These are phyloP conservation scores for Withania somnifera DNA, from an alignment of 305 asterid species.

Conservation along the genomic window DNA sequence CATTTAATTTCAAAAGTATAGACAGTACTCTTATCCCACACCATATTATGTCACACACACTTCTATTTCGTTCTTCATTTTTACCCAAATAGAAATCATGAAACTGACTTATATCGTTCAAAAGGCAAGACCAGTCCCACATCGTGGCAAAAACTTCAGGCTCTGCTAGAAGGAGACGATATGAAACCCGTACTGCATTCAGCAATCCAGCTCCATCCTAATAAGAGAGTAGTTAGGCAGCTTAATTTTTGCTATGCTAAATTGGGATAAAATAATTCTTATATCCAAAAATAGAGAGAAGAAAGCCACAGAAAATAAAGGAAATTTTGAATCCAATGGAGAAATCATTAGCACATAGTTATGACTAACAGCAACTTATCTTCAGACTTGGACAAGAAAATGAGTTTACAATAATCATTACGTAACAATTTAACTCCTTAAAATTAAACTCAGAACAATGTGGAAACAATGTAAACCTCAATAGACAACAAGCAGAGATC, in stretches of 20 bases:
- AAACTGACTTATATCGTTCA: slow-evolving; percentile 38
- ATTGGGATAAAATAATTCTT: not conserved
- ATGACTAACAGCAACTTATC: not conserved
- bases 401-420: not conserved
- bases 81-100: slow-evolving; percentile 14
- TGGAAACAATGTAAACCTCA: not conserved
- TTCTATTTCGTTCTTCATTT: slow-evolving; percentile 23
- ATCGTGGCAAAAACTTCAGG: slow-evolving; percentile 48
- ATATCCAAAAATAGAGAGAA: not conserved
- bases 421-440: not conserved
- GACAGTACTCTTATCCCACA: slow-evolving; percentile 45
- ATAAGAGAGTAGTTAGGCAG: slow-evolving; percentile 5
- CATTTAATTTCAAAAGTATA: slow-evolving; percentile 40
- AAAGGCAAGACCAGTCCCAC: slow-evolving; percentile 89
- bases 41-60: slow-evolving; percentile 55
- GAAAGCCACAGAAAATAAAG: not conserved
- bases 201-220: slow-evolving; percentile 49
- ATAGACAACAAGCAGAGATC: not conserved
- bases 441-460: not conserved
- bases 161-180: slow-evolving; percentile 58
- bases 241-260: not conserved
- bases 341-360: not conserved
- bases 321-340: not conserved
- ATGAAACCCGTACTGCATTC: slow-evolving; percentile 53
- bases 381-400: not conserved